Conservation (phyloP, 129 eudicot species). For the Flaveria sonorensis region DNA sequence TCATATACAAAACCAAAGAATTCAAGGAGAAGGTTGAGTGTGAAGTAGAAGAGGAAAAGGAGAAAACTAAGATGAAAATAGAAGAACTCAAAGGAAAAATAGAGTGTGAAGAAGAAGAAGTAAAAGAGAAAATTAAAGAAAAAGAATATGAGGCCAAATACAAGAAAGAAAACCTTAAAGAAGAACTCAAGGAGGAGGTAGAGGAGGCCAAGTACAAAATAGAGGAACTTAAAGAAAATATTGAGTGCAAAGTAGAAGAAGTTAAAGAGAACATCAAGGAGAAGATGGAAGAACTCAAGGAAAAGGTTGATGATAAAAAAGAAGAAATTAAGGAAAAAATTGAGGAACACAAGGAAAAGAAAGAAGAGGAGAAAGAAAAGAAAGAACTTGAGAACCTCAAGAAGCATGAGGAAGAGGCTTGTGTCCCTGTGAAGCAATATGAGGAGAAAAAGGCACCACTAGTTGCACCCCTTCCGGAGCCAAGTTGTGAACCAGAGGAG, state of each 20-base stretch:
- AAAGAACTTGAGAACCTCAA: conserved; percentile 30
- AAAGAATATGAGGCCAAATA: conserved; percentile 27
- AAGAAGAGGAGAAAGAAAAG: conserved; percentile 30
- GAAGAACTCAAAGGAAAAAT: conserved; percentile 19
- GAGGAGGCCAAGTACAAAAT: conserved; percentile 16
- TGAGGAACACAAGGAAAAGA: conserved; percentile 34
- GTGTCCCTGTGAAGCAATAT: background rate
- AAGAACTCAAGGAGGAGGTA: conserved; percentile 18
- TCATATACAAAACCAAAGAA: conserved; percentile 19
- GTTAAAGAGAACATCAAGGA: conserved; percentile 27
- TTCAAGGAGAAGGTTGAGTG: conserved; percentile 29
- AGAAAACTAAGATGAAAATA: conserved; percentile 17
- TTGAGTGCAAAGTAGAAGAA: conserved; percentile 22
- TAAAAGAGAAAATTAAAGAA: conserved; percentile 32
- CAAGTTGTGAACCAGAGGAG: conserved; percentile 25
- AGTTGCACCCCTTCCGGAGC: background rate
- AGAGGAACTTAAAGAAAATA: conserved; percentile 10
- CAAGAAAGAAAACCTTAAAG: conserved; percentile 31
- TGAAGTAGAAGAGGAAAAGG: conserved; percentile 27
- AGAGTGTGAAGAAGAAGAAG: conserved; percentile 34
- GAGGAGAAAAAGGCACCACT: conserved; percentile 19
- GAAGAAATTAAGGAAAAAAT: conserved; percentile 28
- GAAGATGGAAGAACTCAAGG: conserved; percentile 28
- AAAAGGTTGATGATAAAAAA: background rate
- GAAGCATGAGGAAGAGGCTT: conserved; percentile 28